Evolutionary conservation across 331 rosid species (phyloP).

Genomic region (Malus hybrid): DNA sequence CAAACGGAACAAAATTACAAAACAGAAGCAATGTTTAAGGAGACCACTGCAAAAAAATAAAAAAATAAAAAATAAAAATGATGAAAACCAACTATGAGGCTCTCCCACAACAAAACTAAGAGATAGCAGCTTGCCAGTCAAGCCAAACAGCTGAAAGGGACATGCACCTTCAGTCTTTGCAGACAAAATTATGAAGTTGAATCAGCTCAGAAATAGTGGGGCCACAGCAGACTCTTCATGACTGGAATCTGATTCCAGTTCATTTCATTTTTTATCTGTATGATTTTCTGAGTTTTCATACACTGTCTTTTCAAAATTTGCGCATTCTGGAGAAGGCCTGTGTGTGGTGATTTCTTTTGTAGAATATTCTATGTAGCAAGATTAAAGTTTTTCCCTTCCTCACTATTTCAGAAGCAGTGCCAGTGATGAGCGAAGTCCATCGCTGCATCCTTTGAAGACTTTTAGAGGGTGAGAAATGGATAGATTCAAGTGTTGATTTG

Average conservation of each 20-base stretch:
- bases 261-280: neutral
- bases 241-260: neutral
- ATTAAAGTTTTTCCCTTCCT: neutral
- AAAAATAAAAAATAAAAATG: too few relatives aligned
- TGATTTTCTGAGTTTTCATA: neutral
- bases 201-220: neutral
- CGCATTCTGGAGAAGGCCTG: neutral
- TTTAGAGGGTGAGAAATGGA: neutral
- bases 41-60: too few relatives aligned
- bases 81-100: too few relatives aligned
- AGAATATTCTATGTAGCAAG: neutral
- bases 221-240: neutral
- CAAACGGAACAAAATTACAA: too few relatives aligned
- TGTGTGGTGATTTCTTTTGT: neutral
- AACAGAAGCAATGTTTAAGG: too few relatives aligned
- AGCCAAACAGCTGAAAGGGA: too few relatives aligned
- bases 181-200: neutral
- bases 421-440: neutral
- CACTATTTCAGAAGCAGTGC: neutral
- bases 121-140: too few relatives aligned
- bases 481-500: neutral
- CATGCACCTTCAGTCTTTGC: neutral
- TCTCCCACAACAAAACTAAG: too few relatives aligned
- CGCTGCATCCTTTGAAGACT: neutral
- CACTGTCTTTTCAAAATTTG: neutral